phyloP scores from a whole-genome alignment of 768 basidiomycete genomes.

The Naematelia encephala region DNA sequence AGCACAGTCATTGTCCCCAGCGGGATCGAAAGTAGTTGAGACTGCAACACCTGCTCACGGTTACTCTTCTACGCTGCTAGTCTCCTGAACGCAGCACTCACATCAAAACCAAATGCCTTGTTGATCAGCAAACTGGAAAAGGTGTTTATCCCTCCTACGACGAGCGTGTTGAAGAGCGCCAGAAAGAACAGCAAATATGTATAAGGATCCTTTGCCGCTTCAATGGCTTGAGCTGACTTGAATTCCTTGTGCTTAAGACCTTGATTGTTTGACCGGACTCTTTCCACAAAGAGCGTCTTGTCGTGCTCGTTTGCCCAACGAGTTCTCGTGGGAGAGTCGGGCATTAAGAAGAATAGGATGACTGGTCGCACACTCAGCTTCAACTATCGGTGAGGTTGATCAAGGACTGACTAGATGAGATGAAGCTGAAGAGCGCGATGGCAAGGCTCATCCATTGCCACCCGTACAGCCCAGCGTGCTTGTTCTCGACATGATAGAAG shows the following conservation, averaged over 20 bases:
- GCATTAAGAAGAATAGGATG: conserved; percentile 11
- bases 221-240: conserved; percentile 51
- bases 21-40: conserved; percentile 17
- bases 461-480: conserved; percentile 8
- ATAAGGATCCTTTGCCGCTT: conserved; percentile 55
- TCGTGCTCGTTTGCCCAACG: conserved; percentile 48
- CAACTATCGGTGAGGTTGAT: conserved; percentile 6
- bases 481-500: conserved; percentile 16
- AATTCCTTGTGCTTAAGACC: conserved; percentile 57
- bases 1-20: neutral
- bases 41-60: too few species aligned
- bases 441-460: conserved; percentile 22
- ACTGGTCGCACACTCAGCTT: neutral
- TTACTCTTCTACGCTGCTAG: neutral
- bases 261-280: conserved; percentile 57
- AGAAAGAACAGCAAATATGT: conserved; percentile 55
- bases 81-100: too few species aligned
- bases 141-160: conserved; percentile 12
- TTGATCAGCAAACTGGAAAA: conserved; percentile 15
- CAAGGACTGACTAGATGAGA: conserved; percentile 4
- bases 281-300: conserved; percentile 56
- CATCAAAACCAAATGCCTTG: conserved; percentile 17
- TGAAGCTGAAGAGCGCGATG: conserved; percentile 14
- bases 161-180: conserved; percentile 53
- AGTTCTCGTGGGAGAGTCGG: conserved; percentile 19